Percentiles rank a stretch among this genome's conserved stretches.
Evolutionary conservation across 164 flowering plant species (phyloP).

Genomic region (Houttuynia cordata): DNA sequence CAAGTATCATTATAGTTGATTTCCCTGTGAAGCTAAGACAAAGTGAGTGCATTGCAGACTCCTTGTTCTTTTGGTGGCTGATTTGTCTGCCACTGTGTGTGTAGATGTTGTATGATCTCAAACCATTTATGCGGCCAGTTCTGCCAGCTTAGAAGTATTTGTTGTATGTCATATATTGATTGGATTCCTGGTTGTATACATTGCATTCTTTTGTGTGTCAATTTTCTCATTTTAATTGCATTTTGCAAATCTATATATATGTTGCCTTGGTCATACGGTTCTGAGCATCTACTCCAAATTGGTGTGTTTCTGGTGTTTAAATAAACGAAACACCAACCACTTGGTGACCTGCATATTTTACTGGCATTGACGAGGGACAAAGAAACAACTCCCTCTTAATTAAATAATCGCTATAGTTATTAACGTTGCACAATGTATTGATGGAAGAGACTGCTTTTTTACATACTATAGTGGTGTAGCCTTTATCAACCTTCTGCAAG

Average conservation of each 20-base stretch:
- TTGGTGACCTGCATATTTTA: too few relatives aligned
- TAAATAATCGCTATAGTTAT: too few relatives aligned
- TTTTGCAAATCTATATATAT: too few relatives aligned
- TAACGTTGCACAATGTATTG: too few relatives aligned
- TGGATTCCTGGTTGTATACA: neutral
- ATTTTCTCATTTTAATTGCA: neutral
- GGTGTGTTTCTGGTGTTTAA: neutral
- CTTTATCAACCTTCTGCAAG: too few relatives aligned
- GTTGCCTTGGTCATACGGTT: neutral
- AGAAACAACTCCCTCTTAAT: too few relatives aligned
- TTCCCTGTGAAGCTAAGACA: neutral
- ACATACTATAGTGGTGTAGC: too few relatives aligned
- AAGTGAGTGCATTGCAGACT: neutral
- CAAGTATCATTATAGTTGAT: neutral
- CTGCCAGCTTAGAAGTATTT: neutral
- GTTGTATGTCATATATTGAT: neutral
- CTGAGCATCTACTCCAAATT: neutral
- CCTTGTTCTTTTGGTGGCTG: neutral
- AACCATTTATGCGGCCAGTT: neutral
- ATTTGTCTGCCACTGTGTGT: neutral
- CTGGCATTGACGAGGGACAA: too few relatives aligned
- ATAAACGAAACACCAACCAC: neutral
- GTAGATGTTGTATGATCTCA: neutral
- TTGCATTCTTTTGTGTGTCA: neutral
- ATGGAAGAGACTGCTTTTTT: too few relatives aligned